These are phyloP conservation scores for Talaromyces sp. DNA, from an alignment of 2,329 filamentous ascomycete genomes.

Conservation along the genomic window DNA sequence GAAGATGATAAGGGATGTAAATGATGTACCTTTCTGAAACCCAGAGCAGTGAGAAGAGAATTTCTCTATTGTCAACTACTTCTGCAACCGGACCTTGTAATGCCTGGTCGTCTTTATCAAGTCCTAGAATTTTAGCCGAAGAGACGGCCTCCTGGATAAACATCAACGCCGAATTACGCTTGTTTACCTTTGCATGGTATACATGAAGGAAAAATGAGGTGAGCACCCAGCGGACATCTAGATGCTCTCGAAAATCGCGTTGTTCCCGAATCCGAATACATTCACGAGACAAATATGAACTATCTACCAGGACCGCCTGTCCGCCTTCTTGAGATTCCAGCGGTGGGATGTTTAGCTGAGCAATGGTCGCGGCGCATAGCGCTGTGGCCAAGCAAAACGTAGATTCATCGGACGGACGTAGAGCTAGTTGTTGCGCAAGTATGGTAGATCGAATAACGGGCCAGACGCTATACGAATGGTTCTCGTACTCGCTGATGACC, in stretches of 20 bases:
- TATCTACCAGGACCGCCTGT: conserved; percentile 13
- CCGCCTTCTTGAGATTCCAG: conserved; percentile 6
- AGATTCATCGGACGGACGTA: background rate
- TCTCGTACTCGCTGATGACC: conserved; percentile 20
- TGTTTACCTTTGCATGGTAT: conserved; percentile 28
- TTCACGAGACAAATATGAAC: conserved; percentile 16
- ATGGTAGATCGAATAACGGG: conserved; percentile 21
- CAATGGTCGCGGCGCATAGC: conserved; percentile 28
- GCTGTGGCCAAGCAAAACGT: conserved; percentile 20
- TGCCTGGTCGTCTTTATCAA: conserved; percentile 16
- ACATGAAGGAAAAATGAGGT: conserved; percentile 29
- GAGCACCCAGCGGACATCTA: conserved; percentile 19
- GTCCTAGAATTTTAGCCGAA: conserved; percentile 17
- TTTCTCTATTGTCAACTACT: conserved; percentile 20
- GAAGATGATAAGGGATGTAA: background rate
- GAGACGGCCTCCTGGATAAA: conserved; percentile 27
- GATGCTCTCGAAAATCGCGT: conserved; percentile 15
- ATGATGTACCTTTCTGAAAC: conserved; percentile 25
- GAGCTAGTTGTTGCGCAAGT: conserved; percentile 14
- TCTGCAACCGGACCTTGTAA: background rate
- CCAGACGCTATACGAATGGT: conserved; percentile 26
- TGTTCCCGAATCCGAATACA: conserved; percentile 21
- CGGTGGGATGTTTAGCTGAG: conserved; percentile 23
- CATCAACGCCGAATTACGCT: conserved; percentile 23
- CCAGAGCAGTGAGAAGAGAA: conserved; percentile 26